These are phyloP conservation scores for Acanthamoeba castellanii DNA, from an alignment of 208 protist species.

Conservation along the genomic window DNA sequence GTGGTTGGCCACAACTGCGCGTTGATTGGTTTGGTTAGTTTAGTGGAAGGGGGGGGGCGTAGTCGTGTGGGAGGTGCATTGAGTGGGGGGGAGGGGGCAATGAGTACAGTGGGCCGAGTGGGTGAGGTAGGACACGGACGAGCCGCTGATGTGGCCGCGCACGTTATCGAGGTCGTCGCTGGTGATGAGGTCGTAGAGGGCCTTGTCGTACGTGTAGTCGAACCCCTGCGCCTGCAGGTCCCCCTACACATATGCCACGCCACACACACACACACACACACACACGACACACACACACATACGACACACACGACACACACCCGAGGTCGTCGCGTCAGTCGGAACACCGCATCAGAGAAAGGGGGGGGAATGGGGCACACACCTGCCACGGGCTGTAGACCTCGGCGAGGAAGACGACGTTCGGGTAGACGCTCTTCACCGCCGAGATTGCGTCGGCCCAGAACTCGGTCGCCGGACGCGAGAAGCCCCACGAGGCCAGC, in stretches of 20 bases:
- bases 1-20: slow-evolving; percentile 76
- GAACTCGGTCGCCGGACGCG: slow-evolving; percentile 84
- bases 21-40: too few species aligned
- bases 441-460: slow-evolving; percentile 86
- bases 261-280: too few species aligned
- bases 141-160: slow-evolving; percentile 38
- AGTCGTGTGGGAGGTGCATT: too few species aligned
- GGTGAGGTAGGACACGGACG: slow-evolving; percentile 1
- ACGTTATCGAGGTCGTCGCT: slow-evolving; percentile 77
- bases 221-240: slow-evolving; percentile 86
- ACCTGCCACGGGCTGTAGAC: slow-evolving; percentile 39
- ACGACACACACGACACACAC: too few species aligned
- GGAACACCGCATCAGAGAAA: not conserved
- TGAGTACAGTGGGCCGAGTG: slow-evolving; percentile 8
- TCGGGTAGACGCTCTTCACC: slow-evolving; percentile 86
- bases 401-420: slow-evolving; percentile 88
- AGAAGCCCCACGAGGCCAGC: slow-evolving; percentile 80
- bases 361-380: too few species aligned
- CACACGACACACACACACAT: too few species aligned
- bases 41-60: too few species aligned
- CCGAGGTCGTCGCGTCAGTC: not conserved
- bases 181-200: slow-evolving; percentile 84
- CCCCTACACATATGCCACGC: slow-evolving; percentile 80
- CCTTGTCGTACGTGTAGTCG: slow-evolving; percentile 90
- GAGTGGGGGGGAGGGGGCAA: not conserved